Conservation (phyloP, 306 rosid species). For the Argentina anserina region DNA sequence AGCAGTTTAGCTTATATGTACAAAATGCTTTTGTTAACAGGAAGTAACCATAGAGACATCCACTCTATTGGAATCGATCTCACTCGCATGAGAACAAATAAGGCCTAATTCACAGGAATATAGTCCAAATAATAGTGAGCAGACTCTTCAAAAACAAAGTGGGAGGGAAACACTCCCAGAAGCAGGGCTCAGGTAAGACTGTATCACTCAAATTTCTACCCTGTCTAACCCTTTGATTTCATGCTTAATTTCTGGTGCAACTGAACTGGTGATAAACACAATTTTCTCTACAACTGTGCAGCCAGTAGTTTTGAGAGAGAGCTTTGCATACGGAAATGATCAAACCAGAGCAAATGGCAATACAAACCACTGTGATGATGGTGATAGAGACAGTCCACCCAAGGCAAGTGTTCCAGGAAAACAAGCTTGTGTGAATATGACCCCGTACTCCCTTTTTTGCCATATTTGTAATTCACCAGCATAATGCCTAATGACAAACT, state of each 20-base stretch:
- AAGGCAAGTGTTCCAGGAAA: slow-evolving; percentile 77
- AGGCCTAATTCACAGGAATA: slow-evolving; percentile 42
- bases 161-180: slow-evolving; percentile 62
- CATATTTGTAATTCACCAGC: too few species aligned
- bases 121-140: slow-evolving; percentile 50
- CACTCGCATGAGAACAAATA: slow-evolving; percentile 81
- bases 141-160: slow-evolving; percentile 42
- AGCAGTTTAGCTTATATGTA: too few species aligned
- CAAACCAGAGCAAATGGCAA: slow-evolving; percentile 44
- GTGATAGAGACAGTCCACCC: slow-evolving; percentile 50
- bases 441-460: too few species aligned
- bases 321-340: slow-evolving; percentile 59
- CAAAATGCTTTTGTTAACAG: slow-evolving; percentile 7
- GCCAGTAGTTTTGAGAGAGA: slow-evolving; percentile 78
- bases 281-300: neutral
- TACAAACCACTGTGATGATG: slow-evolving; percentile 45
- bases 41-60: slow-evolving; percentile 47
- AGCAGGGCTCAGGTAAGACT: slow-evolving; percentile 45
- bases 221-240: neutral
- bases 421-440: slow-evolving; percentile 52
- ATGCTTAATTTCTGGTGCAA: neutral
- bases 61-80: slow-evolving; percentile 89
- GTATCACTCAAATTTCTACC: neutral
- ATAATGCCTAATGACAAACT: too few species aligned
- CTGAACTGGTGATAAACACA: neutral